Evolutionary conservation across 345 rosid species (phyloP), one percentile per base, ranked within the genome.

Genomic region (Salix arbutifolia): DNA sequence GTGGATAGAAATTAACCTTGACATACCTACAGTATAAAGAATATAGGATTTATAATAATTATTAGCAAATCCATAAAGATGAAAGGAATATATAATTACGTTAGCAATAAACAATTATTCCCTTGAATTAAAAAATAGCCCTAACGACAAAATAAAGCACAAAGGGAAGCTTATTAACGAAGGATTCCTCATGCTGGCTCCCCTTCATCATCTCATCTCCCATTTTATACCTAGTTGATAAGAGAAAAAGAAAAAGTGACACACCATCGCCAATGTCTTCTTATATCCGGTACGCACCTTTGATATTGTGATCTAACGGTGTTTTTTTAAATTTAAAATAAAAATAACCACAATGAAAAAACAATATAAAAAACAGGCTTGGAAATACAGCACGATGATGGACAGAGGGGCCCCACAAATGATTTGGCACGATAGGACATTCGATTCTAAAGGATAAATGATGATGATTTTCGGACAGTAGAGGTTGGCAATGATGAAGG

Each of bases 341-440:
- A 5, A 35, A 35, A 35, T 0, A 5, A 5, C 5, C 37, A 7
- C 5, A 35, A 35, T 35, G 37, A 35, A 35, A 35, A 35, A 35
- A 42, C 46, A 10, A 42, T 0, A 42, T 42, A 11, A 12, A 10
- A 42, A 42, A 6, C 46, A 56, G 25, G 62, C 10, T 19, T 35
- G 2, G 5, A 6, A 5, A 56, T 5, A 2, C 18, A 14, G 25
- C 25, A 56, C 25, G 25, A 19, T 18, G 68, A 74, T 73, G 28
- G 37, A 67, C 71, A 60, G 6, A 3, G 40, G 71, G 76, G 69
- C 25, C 83, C 88, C 78, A 67, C 79, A 73, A 79, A 84, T 82
- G 82, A 86, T 86, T 86, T 86, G 80, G 83, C 80, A 71, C 78
- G 80, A 81, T 74, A 84, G 84, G 69, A 78, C 81, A 79, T 84